Percentiles rank a stretch among this genome's conserved stretches.
These are phyloP conservation scores for Fusarium drepaniforme DNA, from an alignment of 2,329 filamentous ascomycete species.

Conservation along the genomic window DNA sequence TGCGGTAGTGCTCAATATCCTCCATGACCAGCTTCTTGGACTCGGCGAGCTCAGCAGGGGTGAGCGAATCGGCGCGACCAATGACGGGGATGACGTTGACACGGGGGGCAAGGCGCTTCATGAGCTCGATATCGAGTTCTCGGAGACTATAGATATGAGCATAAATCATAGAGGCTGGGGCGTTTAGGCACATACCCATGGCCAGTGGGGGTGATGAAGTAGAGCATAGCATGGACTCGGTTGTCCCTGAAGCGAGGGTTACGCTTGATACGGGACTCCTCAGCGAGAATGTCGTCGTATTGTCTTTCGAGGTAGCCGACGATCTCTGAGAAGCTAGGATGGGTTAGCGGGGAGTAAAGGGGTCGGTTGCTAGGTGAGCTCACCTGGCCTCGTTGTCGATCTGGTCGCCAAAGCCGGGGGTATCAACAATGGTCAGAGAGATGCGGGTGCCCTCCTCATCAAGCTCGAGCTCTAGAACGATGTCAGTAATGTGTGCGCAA, in stretches of 20 bases:
- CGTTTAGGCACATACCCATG: slow-evolving; percentile 74
- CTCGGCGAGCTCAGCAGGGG: slow-evolving; percentile 94
- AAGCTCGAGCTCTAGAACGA: slow-evolving; percentile 82
- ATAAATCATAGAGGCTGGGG: background rate
- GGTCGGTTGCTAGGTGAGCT: slow-evolving; percentile 36
- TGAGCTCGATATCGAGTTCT: slow-evolving; percentile 98
- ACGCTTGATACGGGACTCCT: slow-evolving; percentile 99
- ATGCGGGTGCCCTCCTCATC: slow-evolving; percentile 99
- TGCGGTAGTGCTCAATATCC: slow-evolving; percentile 99
- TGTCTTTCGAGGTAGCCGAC: slow-evolving; percentile 98
- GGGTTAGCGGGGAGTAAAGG: slow-evolving; percentile 18
- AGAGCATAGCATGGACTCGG: slow-evolving; percentile 96
- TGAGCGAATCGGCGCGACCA: slow-evolving; percentile 97
- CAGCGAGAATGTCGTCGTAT: slow-evolving; percentile 98
- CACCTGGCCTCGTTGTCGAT: slow-evolving; percentile 99
- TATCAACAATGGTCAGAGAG: slow-evolving; percentile 98
- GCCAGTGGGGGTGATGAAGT: slow-evolving; percentile 99
- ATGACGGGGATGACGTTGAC: slow-evolving; percentile 99
- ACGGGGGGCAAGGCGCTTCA: slow-evolving; percentile 98
- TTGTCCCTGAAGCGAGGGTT: slow-evolving; percentile 99
- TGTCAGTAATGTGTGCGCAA: slow-evolving; percentile 44
- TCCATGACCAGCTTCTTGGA: slow-evolving; percentile 99
- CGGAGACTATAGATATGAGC: slow-evolving; percentile 75
- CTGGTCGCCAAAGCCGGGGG: slow-evolving; percentile 97
- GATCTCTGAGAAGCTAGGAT: slow-evolving; percentile 89